Conservation (phyloP, 768 basidiomycete genomes). For the Lentinula sp. region DNA sequence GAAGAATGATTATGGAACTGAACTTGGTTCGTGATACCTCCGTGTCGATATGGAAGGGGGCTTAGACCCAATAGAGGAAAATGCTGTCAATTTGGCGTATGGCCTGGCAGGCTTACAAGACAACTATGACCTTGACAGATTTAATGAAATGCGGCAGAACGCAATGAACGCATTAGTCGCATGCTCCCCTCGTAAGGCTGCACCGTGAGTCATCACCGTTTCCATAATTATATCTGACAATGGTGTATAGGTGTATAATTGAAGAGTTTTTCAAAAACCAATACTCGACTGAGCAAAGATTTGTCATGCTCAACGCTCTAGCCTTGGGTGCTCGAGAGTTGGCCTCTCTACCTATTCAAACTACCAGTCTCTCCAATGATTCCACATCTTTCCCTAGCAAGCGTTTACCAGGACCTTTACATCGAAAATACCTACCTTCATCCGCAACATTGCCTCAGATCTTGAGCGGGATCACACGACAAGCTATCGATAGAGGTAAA, state of each 20-base stretch:
- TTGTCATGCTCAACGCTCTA: slow-evolving; percentile 78
- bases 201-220: slow-evolving; percentile 56
- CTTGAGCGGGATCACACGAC: slow-evolving; percentile 54
- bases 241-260: slow-evolving; percentile 56
- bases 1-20: slow-evolving; percentile 81
- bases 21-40: slow-evolving; percentile 59
- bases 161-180: slow-evolving; percentile 75
- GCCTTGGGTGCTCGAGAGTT: slow-evolving; percentile 85
- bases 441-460: slow-evolving; percentile 47
- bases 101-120: slow-evolving; percentile 71
- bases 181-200: slow-evolving; percentile 71
- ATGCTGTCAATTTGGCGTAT: slow-evolving; percentile 76
- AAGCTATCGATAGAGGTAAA: slow-evolving; percentile 57
- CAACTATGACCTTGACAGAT: slow-evolving; percentile 78
- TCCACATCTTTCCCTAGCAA: slow-evolving; percentile 74
- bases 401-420: slow-evolving; percentile 64
- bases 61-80: slow-evolving; percentile 61
- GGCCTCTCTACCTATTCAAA: slow-evolving; percentile 38
- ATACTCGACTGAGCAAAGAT: slow-evolving; percentile 84
- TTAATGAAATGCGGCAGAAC: slow-evolving; percentile 70
- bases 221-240: neutral
- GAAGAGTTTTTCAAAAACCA: slow-evolving; percentile 95
- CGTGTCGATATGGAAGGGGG: neutral
- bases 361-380: slow-evolving; percentile 22
- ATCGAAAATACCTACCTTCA: slow-evolving; percentile 52